These are phyloP conservation scores for Mediolabrus comicus DNA, from an alignment of 108 stramenopile species.

Conservation along the genomic window DNA sequence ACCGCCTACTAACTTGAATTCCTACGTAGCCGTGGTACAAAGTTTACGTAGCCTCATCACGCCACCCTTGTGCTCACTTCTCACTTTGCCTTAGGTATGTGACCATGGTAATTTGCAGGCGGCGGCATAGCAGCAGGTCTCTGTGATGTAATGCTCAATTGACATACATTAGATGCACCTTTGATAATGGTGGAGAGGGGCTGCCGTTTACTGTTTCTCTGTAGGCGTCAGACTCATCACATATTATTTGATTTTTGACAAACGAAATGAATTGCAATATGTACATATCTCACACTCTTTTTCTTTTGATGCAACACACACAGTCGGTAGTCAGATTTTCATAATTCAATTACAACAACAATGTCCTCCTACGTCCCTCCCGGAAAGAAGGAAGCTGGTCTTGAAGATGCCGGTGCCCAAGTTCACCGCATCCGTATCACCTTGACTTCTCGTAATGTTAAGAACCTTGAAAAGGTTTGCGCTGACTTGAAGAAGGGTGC, in stretches of 20 bases:
- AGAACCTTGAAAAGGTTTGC: slow-evolving; percentile 99
- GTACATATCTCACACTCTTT: no score
- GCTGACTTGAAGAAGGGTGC: slow-evolving; percentile 95
- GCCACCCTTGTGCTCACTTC: slow-evolving; percentile 42
- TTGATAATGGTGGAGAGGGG: background rate
- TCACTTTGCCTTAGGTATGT: slow-evolving; percentile 56
- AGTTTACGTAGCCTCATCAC: background rate
- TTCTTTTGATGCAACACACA: background rate
- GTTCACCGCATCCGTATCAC: slow-evolving; percentile 99
- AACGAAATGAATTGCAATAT: no score
- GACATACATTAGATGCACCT: no score
- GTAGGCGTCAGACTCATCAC: background rate
- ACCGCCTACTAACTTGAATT: background rate
- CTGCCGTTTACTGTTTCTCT: background rate
- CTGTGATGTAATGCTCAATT: background rate
- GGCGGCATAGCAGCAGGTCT: background rate
- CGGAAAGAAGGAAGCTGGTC: slow-evolving; percentile 63
- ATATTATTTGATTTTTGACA: background rate
- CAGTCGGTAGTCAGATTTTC: slow-evolving; percentile 12
- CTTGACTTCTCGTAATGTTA: slow-evolving; percentile 96
- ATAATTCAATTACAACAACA: slow-evolving; percentile 14
- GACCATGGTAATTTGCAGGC: slow-evolving; percentile 20
- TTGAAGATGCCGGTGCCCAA: slow-evolving; percentile 60
- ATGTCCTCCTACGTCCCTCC: slow-evolving; percentile 77
- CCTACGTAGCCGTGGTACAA: background rate